These are phyloP conservation scores for Kodamaea neixiangensis DNA, from an alignment of 805 yeast genomes.

Conservation along the genomic window DNA sequence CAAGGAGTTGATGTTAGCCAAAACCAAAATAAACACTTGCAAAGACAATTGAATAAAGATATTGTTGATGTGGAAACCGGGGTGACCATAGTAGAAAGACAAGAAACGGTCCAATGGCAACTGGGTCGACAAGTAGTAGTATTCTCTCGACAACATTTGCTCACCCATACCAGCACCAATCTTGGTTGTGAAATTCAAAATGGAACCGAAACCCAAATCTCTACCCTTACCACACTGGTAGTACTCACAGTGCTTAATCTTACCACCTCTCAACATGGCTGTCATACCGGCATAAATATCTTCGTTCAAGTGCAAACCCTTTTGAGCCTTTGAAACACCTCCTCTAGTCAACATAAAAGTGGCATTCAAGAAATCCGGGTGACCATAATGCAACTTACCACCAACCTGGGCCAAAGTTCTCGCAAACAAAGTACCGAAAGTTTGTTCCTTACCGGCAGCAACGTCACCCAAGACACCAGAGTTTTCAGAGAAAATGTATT, in stretches of 20 bases:
- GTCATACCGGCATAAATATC: slow-evolving; percentile 90
- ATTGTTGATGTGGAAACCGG: slow-evolving; percentile 84
- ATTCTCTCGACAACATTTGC: slow-evolving; percentile 82
- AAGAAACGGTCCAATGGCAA: slow-evolving; percentile 78
- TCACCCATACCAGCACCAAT: slow-evolving; percentile 96
- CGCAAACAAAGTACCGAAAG: slow-evolving; percentile 82
- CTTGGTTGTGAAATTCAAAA: slow-evolving; percentile 81
- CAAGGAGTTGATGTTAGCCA: slow-evolving; percentile 70
- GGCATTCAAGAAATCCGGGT: slow-evolving; percentile 80
- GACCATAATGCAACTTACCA: slow-evolving; percentile 86
- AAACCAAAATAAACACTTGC: slow-evolving; percentile 68
- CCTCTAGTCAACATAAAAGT: slow-evolving; percentile 83
- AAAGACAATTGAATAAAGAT: slow-evolving; percentile 75
- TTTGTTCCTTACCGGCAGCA: slow-evolving; percentile 90
- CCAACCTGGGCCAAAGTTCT: slow-evolving; percentile 84
- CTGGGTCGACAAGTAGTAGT: slow-evolving; percentile 78
- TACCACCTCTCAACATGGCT: slow-evolving; percentile 80
- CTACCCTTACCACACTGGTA: slow-evolving; percentile 91
- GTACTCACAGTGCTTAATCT: slow-evolving; percentile 84
- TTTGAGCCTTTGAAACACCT: slow-evolving; percentile 85
- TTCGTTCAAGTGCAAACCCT: slow-evolving; percentile 82
- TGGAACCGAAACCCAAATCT: slow-evolving; percentile 85
- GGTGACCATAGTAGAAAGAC: slow-evolving; percentile 83
- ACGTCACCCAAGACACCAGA: slow-evolving; percentile 85
- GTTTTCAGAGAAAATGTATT: slow-evolving; percentile 83